phyloP scores from a whole-genome alignment of 768 basidiomycete genomes.

The Sistotremastrum niveocremeum region DNA sequence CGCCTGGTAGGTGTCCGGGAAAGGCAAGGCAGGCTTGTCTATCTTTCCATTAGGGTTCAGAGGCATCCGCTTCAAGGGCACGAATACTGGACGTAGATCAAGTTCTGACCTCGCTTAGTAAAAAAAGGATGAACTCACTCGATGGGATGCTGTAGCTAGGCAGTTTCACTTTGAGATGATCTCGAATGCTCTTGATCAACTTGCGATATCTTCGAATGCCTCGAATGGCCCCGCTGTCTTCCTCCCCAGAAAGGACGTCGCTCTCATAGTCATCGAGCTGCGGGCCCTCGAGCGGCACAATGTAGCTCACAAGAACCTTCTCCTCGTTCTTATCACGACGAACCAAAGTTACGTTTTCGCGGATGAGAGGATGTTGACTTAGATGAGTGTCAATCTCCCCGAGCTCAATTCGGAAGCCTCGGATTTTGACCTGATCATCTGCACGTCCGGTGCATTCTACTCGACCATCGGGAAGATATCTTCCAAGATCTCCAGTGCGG shows the following conservation, averaged over 20 bases:
- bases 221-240: constrained; percentile 45
- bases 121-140: constrained; percentile 35
- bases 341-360: constrained; percentile 98
- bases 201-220: constrained; percentile 78
- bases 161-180: constrained; percentile 92
- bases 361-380: constrained; percentile 79
- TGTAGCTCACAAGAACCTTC: constrained; percentile 95
- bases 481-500: constrained; percentile 89
- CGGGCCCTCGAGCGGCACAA: constrained; percentile 73
- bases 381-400: constrained; percentile 97
- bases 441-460: constrained; percentile 97
- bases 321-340: constrained; percentile 97
- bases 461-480: constrained; percentile 81
- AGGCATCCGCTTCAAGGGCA: constrained; percentile 90
- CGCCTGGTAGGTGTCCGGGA: constrained; percentile 87
- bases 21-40: constrained; percentile 95
- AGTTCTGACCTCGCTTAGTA: constrained; percentile 1
- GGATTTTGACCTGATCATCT: constrained; percentile 98
- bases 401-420: constrained; percentile 96
- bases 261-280: constrained; percentile 56
- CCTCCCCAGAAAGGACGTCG: constrained; percentile 40
- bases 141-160: constrained; percentile 91
- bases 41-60: constrained; percentile 98
- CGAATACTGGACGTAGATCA: constrained; percentile 50
- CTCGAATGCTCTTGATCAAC: constrained; percentile 86